Evolutionary conservation across 2,329 filamentous ascomycete species (phyloP), one percentile per base, ranked within the genome.

Genomic region (Microdochium paspali): DNA sequence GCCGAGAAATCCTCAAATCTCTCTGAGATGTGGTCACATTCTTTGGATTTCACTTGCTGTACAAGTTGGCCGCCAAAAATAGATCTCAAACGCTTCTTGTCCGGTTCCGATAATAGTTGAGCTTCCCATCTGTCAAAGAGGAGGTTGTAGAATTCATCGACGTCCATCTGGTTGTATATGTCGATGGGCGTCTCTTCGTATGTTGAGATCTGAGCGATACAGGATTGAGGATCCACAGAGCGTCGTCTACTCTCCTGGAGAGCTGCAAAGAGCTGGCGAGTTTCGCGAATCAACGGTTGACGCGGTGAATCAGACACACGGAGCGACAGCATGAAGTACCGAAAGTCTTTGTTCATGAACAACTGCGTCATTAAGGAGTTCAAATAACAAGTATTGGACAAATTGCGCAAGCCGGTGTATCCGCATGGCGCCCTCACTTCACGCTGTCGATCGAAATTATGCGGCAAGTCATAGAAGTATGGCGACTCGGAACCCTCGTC

Each of bases 361-460:
- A 98, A 78, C 61, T 98, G 93, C 0, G 90, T 91, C 51, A 97
- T 76, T 1, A 98, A 72, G 0, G 93, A 97, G 62, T 98, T 98
- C 61, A 97, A 77, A 62, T 98, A 98, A 66, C 93, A 98, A 1
- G 94, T 97, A 61, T 96, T 95, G 10, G 89, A 93, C 15, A 96
- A 76, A 58, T 98, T 98, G 48, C 78, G 78, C n/a, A 98, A 67
- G 1, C 93, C 93, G n/a, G 86, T 81, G 61, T 95, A 95, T 20
- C 89, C 90, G 52, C 86, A 86, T 1, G 79, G 67, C 2, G 87
- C 82, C 51, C 89, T 81, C n/a, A 94, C 76, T 15, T 80, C 77
- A 57, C 79, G 82, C 32, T 66, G 66, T 28, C 83, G 74, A 45
- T 91, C 86, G 51, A 87, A 84, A 44, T 71, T 65, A 58, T 72